Conservation (phyloP, 2,329 filamentous ascomycete species). For the Penicillium sclerotigenum region DNA sequence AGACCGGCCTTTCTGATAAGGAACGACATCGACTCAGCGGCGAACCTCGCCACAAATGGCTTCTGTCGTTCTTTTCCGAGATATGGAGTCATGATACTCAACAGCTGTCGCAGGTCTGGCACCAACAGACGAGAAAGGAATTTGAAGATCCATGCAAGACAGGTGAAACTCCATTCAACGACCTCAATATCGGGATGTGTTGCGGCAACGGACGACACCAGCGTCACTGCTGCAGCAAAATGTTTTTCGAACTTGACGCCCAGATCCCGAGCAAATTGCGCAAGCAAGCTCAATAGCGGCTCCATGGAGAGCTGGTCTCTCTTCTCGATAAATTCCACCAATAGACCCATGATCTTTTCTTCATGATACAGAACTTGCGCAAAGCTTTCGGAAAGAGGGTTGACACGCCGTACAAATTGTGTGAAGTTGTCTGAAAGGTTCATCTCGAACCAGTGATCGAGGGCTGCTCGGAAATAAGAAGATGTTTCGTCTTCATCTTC, state of each 20-base stretch:
- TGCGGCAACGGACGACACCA: slow-evolving; percentile 75
- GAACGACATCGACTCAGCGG: slow-evolving; percentile 92
- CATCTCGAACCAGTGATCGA: slow-evolving; percentile 87
- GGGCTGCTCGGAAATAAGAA: slow-evolving; percentile 80
- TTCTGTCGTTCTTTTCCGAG: slow-evolving; percentile 80
- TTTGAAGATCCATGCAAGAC: slow-evolving; percentile 93
- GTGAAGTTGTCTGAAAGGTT: slow-evolving; percentile 82
- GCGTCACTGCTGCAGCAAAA: slow-evolving; percentile 69
- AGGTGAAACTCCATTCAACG: slow-evolving; percentile 97
- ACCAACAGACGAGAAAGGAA: slow-evolving; percentile 86
- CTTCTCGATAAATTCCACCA: slow-evolving; percentile 72
- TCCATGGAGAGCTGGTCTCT: slow-evolving; percentile 79
- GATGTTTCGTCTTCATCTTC: slow-evolving; percentile 70
- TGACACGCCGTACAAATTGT: slow-evolving; percentile 70
- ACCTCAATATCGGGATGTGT: slow-evolving; percentile 76
- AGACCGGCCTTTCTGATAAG: slow-evolving; percentile 83
- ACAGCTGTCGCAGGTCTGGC: slow-evolving; percentile 79
- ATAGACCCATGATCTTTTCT: slow-evolving; percentile 72
- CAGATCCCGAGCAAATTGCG: slow-evolving; percentile 91
- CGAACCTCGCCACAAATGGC: slow-evolving; percentile 83
- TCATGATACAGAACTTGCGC: slow-evolving; percentile 90
- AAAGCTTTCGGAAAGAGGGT: slow-evolving; percentile 80
- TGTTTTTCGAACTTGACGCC: slow-evolving; percentile 84
- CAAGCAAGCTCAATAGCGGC: slow-evolving; percentile 80
- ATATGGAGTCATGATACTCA: slow-evolving; percentile 76